A percentile compares a stretch with the other conserved stretches of the same genome.
These are phyloP conservation scores for Aureobasidium uvarum DNA, from an alignment of 2,329 filamentous ascomycete species.

Conservation along the genomic window DNA sequence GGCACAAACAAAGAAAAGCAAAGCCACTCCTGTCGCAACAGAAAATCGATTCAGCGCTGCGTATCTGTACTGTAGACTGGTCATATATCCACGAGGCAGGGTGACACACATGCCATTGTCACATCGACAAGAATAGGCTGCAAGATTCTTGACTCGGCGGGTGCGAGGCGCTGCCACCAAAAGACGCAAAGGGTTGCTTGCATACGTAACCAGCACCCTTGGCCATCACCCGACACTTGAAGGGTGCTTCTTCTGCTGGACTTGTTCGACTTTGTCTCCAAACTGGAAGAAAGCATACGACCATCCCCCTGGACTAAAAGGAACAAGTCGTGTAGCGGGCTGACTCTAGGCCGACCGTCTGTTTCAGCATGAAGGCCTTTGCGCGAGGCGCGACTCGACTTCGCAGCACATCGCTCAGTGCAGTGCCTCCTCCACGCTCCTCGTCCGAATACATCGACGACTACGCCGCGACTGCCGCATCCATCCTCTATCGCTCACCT, in stretches of 20 bases:
- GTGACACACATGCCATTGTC: background rate
- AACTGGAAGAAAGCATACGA: too few species aligned
- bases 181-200: background rate
- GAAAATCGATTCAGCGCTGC: background rate
- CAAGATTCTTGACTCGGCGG: background rate
- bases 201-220: slow-evolving; percentile 17
- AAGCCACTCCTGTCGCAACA: background rate
- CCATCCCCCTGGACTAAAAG: background rate
- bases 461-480: slow-evolving; percentile 52
- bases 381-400: slow-evolving; percentile 31
- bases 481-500: slow-evolving; percentile 56
- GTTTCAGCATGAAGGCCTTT: slow-evolving; percentile 29
- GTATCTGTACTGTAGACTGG: background rate
- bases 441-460: slow-evolving; percentile 50
- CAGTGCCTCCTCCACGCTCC: slow-evolving; percentile 47
- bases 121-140: background rate
- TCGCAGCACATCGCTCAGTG: slow-evolving; percentile 46
- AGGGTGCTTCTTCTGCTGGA: background rate
- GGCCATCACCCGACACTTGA: background rate
- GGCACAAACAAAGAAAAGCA: slow-evolving; percentile 13
- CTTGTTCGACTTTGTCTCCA: background rate
- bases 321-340: background rate
- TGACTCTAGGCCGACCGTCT: background rate
- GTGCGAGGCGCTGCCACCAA: background rate
- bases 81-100: background rate